Evolutionary conservation across 1,284 basidiomycete genomes (phyloP).

Genomic region (Filobasidium uniguttulatum): DNA sequence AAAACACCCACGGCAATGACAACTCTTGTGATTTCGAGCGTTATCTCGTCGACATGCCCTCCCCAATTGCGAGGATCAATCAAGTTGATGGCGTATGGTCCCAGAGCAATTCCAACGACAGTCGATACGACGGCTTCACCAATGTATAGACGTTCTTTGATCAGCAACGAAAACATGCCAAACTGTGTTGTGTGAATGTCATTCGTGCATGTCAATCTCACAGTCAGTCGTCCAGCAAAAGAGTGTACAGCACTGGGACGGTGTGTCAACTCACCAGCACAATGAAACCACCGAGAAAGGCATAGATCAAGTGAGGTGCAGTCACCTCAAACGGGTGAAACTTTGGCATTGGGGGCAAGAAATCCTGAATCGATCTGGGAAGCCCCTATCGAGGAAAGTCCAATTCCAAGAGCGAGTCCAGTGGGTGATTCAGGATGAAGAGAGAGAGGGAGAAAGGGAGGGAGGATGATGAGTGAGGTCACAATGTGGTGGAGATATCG

Average conservation of each 20-base stretch:
- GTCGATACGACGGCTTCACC: conserved; percentile 96
- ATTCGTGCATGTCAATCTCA: conserved; percentile 6
- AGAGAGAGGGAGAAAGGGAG: too few species aligned
- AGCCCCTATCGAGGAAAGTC: too few species aligned
- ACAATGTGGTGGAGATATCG: too few species aligned
- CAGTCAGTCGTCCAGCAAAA: neutral
- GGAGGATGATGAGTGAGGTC: too few species aligned
- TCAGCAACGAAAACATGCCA: conserved; percentile 83
- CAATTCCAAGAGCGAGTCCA: too few species aligned
- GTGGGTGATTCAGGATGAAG: too few species aligned
- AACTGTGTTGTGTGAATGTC: conserved; percentile 44
- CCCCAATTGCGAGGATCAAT: conserved; percentile 82
- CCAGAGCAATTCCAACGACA: conserved; percentile 83
- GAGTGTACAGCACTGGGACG: neutral
- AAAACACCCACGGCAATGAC: conserved; percentile 96
- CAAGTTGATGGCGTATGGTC: conserved; percentile 70
- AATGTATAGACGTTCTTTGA: conserved; percentile 86
- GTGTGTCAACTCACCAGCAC: conserved; percentile 35
- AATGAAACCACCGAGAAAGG: conserved; percentile 68
- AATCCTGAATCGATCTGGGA: too few species aligned
- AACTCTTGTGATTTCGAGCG: conserved; percentile 83
- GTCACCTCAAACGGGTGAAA: conserved; percentile 37
- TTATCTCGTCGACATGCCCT: conserved; percentile 51
- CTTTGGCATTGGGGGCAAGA: too few species aligned
- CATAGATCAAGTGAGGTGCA: conserved; percentile 47